Evolutionary conservation across 306 rosid genomes (phyloP).

Genomic region (Cucumis hystrix): DNA sequence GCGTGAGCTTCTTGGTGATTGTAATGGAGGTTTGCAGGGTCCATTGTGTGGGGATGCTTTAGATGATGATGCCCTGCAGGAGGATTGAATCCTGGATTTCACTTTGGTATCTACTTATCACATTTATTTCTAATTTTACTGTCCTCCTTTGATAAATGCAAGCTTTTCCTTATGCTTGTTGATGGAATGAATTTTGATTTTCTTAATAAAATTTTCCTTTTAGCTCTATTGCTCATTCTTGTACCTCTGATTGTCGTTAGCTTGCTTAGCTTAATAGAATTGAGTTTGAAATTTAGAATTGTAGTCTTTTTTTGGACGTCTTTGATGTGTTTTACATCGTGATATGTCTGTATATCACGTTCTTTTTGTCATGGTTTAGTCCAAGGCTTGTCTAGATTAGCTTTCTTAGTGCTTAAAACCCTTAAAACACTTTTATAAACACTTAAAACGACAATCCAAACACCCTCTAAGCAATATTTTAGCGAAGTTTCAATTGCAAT

Average conservation of each 20-base stretch:
- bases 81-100: conserved; percentile 20
- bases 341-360: background rate
- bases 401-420: too few relatives aligned
- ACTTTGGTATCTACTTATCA: background rate
- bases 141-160: background rate
- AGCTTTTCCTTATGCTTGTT: background rate
- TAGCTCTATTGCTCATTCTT: background rate
- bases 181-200: background rate
- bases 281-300: background rate
- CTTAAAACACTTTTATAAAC: too few relatives aligned
- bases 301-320: background rate
- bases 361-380: background rate
- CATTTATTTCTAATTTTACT: background rate
- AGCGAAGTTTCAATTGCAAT: background rate
- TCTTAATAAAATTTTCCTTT: background rate
- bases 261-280: background rate
- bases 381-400: background rate
- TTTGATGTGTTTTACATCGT: background rate
- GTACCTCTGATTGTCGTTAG: background rate
- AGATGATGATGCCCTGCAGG: conserved; percentile 26
- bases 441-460: too few relatives aligned
- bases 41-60: conserved; percentile 38
- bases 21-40: conserved; percentile 44
- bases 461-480: background rate
- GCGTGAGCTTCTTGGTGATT: conserved; percentile 61